A percentile compares a stretch with the other conserved stretches of the same genome.
phyloP scores from a whole-genome alignment of 257 asterid species.

The Dorcoceras hygrometricum region DNA sequence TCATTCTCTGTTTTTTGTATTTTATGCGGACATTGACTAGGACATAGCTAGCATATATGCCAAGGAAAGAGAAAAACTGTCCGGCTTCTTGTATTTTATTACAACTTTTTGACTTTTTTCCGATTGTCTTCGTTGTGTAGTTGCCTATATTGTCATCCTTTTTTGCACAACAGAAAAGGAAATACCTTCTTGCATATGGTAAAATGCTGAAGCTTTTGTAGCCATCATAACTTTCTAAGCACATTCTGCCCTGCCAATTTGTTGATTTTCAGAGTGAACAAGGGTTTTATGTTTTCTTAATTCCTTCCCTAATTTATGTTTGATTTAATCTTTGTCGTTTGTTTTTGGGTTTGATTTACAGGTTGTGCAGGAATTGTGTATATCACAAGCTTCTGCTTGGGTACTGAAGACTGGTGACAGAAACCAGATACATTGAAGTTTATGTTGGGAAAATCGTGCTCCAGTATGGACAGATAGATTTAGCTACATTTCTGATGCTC shows the following conservation, averaged over 20 bases:
- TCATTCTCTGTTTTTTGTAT: background rate
- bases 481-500: background rate
- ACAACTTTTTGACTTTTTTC: background rate
- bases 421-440: slow-evolving; percentile 30
- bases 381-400: slow-evolving; percentile 62
- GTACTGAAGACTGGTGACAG: slow-evolving; percentile 55
- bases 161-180: background rate
- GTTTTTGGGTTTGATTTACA: slow-evolving; percentile 29
- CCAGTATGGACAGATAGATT: slow-evolving; percentile 2
- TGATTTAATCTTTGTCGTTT: background rate
- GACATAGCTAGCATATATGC: background rate
- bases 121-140: background rate
- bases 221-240: background rate
- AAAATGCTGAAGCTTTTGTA: background rate
- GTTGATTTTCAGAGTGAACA: background rate
- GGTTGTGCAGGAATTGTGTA: slow-evolving; percentile 69
- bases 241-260: background rate
- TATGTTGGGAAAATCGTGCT: background rate
- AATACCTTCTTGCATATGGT: background rate
- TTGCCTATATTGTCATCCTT: slow-evolving; percentile 3
- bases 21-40: background rate
- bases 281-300: background rate
- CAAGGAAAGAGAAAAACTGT: background rate
- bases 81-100: background rate
- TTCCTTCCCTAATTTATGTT: background rate